phyloP scores from a whole-genome alignment of 2,329 filamentous ascomycete species.

The Gremmenia infestans region DNA sequence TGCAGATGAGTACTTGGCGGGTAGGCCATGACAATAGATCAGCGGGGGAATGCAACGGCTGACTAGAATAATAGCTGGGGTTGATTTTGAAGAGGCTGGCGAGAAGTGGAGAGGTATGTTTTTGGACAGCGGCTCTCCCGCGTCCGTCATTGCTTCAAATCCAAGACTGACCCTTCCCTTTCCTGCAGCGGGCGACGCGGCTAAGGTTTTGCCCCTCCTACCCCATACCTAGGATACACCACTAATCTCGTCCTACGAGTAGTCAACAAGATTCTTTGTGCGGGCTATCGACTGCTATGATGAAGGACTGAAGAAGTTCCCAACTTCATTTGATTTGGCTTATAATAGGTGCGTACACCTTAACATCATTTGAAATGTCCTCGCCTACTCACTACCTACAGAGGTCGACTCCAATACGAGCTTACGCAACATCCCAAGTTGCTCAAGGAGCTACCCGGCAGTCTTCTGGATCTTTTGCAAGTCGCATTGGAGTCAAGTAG shows the following conservation, averaged over 20 bases:
- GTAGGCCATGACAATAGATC: slow-evolving; percentile 31
- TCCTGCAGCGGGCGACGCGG: slow-evolving; percentile 49
- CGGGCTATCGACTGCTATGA: slow-evolving; percentile 63
- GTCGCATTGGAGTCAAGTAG: slow-evolving; percentile 60
- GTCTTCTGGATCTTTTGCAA: slow-evolving; percentile 49
- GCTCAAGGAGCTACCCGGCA: slow-evolving; percentile 50
- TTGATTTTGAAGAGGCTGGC: slow-evolving; percentile 65
- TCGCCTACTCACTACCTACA: slow-evolving; percentile 28
- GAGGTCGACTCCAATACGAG: slow-evolving; percentile 64
- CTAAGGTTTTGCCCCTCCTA: slow-evolving; percentile 39
- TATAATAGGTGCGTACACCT: slow-evolving; percentile 61
- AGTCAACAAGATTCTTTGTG: slow-evolving; percentile 48
- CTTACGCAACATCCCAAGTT: slow-evolving; percentile 63
- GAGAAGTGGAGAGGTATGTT: slow-evolving; percentile 62
- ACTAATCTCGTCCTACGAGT: not conserved
- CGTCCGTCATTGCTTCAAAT: no score
- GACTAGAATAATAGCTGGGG: slow-evolving; percentile 44
- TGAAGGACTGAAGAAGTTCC: slow-evolving; percentile 55
- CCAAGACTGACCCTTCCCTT: no score
- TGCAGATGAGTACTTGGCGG: slow-evolving; percentile 63
- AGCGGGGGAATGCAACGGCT: slow-evolving; percentile 2
- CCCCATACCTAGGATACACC: slow-evolving; percentile 3
- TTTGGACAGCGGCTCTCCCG: no score
- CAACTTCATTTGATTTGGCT: slow-evolving; percentile 62
- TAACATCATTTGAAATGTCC: not conserved